These are phyloP conservation scores for Quambalaria eucalypti DNA, from an alignment of 1,284 basidiomycete species.

Conservation along the genomic window DNA sequence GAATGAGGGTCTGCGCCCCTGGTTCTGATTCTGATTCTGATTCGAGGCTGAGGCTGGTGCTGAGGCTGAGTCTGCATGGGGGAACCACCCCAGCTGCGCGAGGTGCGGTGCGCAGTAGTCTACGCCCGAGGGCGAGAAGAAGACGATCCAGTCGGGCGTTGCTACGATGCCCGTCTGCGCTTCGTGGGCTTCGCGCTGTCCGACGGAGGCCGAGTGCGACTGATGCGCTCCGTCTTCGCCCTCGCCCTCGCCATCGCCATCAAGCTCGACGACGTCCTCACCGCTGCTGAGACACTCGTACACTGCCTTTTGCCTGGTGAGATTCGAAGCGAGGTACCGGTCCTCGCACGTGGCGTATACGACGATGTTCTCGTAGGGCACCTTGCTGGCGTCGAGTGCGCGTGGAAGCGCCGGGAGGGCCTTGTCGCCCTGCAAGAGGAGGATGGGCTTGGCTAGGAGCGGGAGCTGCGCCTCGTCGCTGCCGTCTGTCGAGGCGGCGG, in stretches of 20 bases:
- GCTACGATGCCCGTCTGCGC: neutral
- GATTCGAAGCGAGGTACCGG: slow-evolving; percentile 14
- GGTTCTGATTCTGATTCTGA: neutral
- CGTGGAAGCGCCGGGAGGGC: slow-evolving; percentile 25
- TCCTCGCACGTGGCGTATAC: slow-evolving; percentile 38
- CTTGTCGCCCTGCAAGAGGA: slow-evolving; percentile 42
- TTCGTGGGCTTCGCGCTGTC: neutral
- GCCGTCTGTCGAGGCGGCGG: slow-evolving; percentile 2
- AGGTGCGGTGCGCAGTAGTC: slow-evolving; percentile 36
- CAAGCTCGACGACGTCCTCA: neutral
- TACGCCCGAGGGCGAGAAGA: slow-evolving; percentile 44
- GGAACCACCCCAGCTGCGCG: slow-evolving; percentile 27
- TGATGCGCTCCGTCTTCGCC: neutral
- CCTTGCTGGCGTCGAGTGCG: slow-evolving; percentile 14
- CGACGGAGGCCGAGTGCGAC: neutral
- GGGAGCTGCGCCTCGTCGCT: too few species aligned
- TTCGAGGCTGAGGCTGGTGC: neutral
- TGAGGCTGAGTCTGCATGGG: slow-evolving; percentile 3
- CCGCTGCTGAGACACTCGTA: neutral
- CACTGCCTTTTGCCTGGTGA: neutral
- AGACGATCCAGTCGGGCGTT: slow-evolving; percentile 40
- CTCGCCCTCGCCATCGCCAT: neutral
- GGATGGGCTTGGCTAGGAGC: slow-evolving; percentile 14
- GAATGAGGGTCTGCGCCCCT: neutral
- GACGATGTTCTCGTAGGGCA: slow-evolving; percentile 23